Evolutionary conservation across 2,329 filamentous ascomycete genomes (phyloP).

Genomic region (Cordyceps militaris): DNA sequence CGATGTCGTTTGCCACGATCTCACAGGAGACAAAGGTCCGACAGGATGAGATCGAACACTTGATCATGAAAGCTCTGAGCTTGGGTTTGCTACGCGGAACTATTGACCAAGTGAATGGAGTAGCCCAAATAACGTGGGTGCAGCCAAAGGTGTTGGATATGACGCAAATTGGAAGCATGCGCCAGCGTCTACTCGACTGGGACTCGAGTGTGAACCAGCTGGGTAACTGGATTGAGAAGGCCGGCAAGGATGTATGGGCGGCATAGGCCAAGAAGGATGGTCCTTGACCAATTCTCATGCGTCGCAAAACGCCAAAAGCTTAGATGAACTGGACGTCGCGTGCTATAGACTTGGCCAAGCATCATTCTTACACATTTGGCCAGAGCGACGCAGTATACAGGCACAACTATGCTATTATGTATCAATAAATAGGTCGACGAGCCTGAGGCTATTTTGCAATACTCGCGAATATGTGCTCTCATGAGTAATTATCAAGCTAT

Average conservation of each 20-base stretch:
- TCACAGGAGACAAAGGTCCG: slow-evolving; percentile 87
- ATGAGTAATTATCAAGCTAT: background rate
- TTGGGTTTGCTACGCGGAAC: slow-evolving; percentile 82
- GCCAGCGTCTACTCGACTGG: slow-evolving; percentile 83
- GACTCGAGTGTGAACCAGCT: slow-evolving; percentile 92
- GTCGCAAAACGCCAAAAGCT: background rate
- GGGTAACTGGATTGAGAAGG: slow-evolving; percentile 92
- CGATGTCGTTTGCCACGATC: slow-evolving; percentile 87
- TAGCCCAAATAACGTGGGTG: slow-evolving; percentile 96
- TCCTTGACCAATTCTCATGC: background rate
- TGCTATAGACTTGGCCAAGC: background rate
- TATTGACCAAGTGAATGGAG: slow-evolving; percentile 92
- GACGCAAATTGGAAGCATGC: slow-evolving; percentile 91
- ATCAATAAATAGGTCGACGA: background rate
- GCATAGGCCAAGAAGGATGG: slow-evolving; percentile 41
- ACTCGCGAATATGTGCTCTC: background rate
- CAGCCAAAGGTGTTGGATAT: slow-evolving; percentile 97
- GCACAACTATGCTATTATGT: background rate
- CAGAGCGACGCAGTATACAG: background rate
- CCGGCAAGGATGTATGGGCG: slow-evolving; percentile 93
- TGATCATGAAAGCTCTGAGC: slow-evolving; percentile 98
- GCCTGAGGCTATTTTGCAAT: background rate
- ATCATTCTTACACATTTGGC: background rate
- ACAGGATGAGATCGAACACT: slow-evolving; percentile 87
- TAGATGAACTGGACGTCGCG: background rate